A percentile compares a stretch with the other conserved stretches of the same genome.
phyloP scores from a whole-genome alignment of 805 yeast genomes.

The Lipomyces yamadae region DNA sequence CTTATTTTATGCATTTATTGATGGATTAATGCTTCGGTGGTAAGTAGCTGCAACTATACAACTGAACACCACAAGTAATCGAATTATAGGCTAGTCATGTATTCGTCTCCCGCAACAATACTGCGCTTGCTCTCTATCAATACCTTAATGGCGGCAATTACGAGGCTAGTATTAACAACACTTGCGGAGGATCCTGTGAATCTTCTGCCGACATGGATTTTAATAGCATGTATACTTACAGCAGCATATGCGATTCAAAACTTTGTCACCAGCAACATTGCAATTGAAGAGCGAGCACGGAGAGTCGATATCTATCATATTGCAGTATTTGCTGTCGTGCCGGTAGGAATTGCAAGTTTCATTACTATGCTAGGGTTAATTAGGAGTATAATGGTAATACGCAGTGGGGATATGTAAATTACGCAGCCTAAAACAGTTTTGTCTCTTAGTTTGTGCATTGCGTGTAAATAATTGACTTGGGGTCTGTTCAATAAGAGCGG shows the following conservation, averaged over 20 bases:
- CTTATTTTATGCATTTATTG: constrained; percentile 79
- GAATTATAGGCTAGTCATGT: constrained; percentile 68
- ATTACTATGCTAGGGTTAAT: constrained; percentile 85
- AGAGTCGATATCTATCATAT: constrained; percentile 76
- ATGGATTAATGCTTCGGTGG: constrained; percentile 89
- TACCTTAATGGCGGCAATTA: constrained; percentile 68
- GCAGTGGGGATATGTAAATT: constrained; percentile 6
- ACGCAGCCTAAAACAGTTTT: neutral
- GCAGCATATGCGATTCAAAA: constrained; percentile 81
- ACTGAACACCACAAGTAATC: neutral
- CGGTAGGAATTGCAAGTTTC: constrained; percentile 93
- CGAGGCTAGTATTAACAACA: constrained; percentile 67
- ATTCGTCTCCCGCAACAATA: constrained; percentile 85
- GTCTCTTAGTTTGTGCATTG: neutral
- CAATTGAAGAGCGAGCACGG: constrained; percentile 55
- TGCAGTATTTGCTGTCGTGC: constrained; percentile 96
- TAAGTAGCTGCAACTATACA: neutral
- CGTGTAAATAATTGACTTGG: neutral
- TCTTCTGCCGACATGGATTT: constrained; percentile 86
- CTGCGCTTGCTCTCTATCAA: constrained; percentile 85
- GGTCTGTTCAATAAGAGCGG: neutral
- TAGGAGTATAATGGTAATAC: constrained; percentile 46
- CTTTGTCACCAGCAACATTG: constrained; percentile 73
- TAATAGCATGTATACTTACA: constrained; percentile 80
- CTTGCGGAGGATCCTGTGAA: constrained; percentile 74